Evolutionary conservation across 148 eudicot genomes (phyloP).

Genomic region (Selenicereus undatus): DNA sequence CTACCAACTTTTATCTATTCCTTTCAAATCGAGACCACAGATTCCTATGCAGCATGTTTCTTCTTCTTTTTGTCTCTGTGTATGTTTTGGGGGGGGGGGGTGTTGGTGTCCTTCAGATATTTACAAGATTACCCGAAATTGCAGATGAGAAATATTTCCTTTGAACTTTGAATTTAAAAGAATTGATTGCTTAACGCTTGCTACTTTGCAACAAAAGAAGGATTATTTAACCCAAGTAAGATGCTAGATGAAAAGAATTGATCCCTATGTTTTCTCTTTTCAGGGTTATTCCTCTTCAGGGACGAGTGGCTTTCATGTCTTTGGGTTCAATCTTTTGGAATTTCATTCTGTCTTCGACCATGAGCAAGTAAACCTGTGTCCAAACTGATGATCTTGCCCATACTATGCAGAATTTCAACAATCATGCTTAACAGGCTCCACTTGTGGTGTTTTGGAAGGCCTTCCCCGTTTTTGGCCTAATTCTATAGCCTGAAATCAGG

Average conservation of each 20-base stretch:
- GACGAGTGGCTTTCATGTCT: conserved; percentile 96
- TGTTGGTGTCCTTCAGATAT: too few species aligned
- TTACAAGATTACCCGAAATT: too few species aligned
- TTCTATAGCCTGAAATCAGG: neutral
- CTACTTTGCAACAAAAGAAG: too few species aligned
- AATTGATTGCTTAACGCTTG: too few species aligned
- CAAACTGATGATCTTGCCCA: conserved; percentile 13
- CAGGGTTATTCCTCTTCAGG: conserved; percentile 92
- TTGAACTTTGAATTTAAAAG: too few species aligned
- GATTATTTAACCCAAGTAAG: too few species aligned
- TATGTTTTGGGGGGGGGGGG: too few species aligned
- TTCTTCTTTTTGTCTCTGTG: too few species aligned
- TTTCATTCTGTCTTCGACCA: conserved; percentile 75
- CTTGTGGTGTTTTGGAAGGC: neutral
- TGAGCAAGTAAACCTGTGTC: conserved; percentile 52
- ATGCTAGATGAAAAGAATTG: neutral
- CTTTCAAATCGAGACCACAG: too few species aligned
- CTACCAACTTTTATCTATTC: too few species aligned
- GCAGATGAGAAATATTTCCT: too few species aligned
- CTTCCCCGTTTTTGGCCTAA: neutral
- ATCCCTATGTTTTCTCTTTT: conserved; percentile 5
- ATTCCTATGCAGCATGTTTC: too few species aligned
- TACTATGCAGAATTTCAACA: neutral
- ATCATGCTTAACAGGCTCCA: neutral
- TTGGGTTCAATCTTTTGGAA: conserved; percentile 94